Conservation (phyloP, 2,329 filamentous ascomycete species). For the Aspergillus sp. region DNA sequence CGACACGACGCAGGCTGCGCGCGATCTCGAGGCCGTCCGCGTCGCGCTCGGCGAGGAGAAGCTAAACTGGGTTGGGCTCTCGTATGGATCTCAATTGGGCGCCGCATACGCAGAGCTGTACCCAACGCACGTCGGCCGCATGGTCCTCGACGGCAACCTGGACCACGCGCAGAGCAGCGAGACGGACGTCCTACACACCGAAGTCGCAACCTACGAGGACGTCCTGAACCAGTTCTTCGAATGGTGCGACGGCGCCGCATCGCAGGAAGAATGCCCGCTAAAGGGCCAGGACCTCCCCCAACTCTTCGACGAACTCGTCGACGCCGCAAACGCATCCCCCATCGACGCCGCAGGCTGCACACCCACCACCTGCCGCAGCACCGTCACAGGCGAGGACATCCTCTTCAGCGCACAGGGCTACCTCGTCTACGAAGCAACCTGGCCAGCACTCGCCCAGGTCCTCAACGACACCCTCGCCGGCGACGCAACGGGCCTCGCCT, state of each 20-base stretch:
- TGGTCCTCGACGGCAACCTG: slow-evolving; percentile 52
- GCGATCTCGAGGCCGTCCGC: slow-evolving; percentile 43
- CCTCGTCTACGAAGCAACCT: slow-evolving; percentile 28
- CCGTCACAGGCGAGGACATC: slow-evolving; percentile 41
- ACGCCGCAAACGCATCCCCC: slow-evolving; percentile 3
- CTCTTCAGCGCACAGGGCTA: slow-evolving; percentile 39
- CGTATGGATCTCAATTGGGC: slow-evolving; percentile 53
- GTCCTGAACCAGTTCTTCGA: slow-evolving; percentile 34
- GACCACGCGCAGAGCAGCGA: slow-evolving; percentile 40
- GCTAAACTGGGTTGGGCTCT: slow-evolving; percentile 48
- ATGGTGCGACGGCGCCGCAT: slow-evolving; percentile 11
- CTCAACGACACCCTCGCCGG: slow-evolving; percentile 38
- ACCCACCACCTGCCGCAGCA: slow-evolving; percentile 38
- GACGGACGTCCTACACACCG: slow-evolving; percentile 41
- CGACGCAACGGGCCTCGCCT: slow-evolving; percentile 41
- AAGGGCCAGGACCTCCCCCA: slow-evolving; percentile 5
- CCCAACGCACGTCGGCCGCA: slow-evolving; percentile 47
- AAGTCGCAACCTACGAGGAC: slow-evolving; percentile 43
- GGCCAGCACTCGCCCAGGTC: slow-evolving; percentile 26
- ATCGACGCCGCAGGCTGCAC: slow-evolving; percentile 2
- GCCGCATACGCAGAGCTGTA: slow-evolving; percentile 51
- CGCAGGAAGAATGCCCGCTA: slow-evolving; percentile 3
- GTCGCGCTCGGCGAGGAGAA: slow-evolving; percentile 42
- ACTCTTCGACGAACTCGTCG: slow-evolving; percentile 10
- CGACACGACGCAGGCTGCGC: slow-evolving; percentile 45